These are phyloP conservation scores for Monosporascus sp. DNA, from an alignment of 2,329 filamentous ascomycete species.

Conservation along the genomic window DNA sequence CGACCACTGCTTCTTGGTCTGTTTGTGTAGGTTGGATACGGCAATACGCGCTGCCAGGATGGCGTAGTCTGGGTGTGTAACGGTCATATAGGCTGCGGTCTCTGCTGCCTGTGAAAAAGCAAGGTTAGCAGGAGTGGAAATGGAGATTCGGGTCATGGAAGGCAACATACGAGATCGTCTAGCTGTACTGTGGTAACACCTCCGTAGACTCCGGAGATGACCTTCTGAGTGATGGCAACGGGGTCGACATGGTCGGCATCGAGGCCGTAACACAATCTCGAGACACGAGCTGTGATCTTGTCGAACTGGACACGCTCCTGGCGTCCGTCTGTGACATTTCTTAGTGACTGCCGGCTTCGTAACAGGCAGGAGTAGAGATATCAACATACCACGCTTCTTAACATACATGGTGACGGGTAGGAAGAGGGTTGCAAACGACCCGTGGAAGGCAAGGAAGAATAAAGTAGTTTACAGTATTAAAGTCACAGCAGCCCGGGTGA, in stretches of 20 bases:
- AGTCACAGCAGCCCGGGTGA: constrained; percentile 1
- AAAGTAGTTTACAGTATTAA: constrained; percentile 2
- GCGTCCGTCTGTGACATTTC: constrained; percentile 69
- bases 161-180: constrained; percentile 78
- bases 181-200: constrained; percentile 95
- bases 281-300: constrained; percentile 99
- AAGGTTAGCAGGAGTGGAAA: constrained; percentile 12
- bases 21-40: constrained; percentile 99
- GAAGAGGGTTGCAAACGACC: constrained; percentile 9
- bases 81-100: constrained; percentile 99
- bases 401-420: constrained; percentile 49
- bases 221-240: constrained; percentile 97
- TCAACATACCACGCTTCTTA: constrained; percentile 54
- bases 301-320: constrained; percentile 99
- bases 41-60: constrained; percentile 97
- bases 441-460: constrained; percentile 10
- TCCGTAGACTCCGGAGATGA: constrained; percentile 98
- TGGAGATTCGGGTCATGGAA: not conserved
- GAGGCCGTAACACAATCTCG: constrained; percentile 93
- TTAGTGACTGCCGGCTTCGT: constrained; percentile 9
- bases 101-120: constrained; percentile 70
- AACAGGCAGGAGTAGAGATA: constrained; percentile 1
- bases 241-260: constrained; percentile 94
- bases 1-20: constrained; percentile 99
- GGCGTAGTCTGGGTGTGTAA: constrained; percentile 97